Evolutionary conservation across 2,329 filamentous ascomycete species (phyloP), one percentile per base, ranked within the genome.

Genomic region (Colletotrichum tofieldiae): DNA sequence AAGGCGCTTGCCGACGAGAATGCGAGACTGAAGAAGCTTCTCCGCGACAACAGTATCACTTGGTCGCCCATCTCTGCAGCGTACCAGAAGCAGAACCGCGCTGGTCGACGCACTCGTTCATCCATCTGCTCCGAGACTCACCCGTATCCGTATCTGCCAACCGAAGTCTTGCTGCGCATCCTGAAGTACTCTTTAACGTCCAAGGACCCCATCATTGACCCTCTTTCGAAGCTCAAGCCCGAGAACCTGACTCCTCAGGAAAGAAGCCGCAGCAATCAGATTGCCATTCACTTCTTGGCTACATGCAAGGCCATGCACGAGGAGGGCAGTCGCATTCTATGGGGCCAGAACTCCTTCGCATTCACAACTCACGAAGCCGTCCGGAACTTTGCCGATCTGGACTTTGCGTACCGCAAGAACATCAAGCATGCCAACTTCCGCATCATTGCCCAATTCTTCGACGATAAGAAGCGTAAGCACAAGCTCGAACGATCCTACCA

Each of bases 401-500:
- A 82, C 55, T 69, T 82, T 14, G 69, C 78, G 5, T 84, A 84
- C 67, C 86, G 88, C 20, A 77, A 82, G 41, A 77, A 80, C 14
- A 82, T 90, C 65, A 81, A 81, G 32, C 80, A 84, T 67, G 78
- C 88, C 75, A 89, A 82, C 37, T 79, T 90, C 51, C 87, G 88
- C 52, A 80, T 90, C 75, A 85, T 90, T 70, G 88, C 87, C 12
- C 83, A 82, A 63, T 90, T 88, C 77, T 90, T 88, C 72, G 87
- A 89, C 67, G 87, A 90, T 60, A 72, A 64, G 52, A 83, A 81
- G 47, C 80, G 80, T 18, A 73, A 71, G 23, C 86, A 86, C 73
- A 83, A 81, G 73, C 79, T 86, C 55, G 81, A 81, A 35, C 80
- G 78, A 29, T 79, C 78, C 11, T 85, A 88, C 73, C 86, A 88